phyloP scores from a whole-genome alignment of 306 rosid species.

The Styphnolobium japonicum region DNA sequence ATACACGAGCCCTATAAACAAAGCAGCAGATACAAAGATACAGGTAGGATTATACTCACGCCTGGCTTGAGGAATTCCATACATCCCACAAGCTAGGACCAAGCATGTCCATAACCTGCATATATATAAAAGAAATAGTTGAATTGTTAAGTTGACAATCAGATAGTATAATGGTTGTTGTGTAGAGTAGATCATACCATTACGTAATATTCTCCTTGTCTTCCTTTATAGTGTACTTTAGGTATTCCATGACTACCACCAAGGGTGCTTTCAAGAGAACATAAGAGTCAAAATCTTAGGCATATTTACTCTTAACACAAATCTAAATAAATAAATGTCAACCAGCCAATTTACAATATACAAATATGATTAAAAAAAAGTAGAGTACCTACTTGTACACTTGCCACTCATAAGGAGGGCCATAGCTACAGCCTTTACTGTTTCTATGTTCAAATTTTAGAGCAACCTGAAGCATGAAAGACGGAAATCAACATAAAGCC shows the following conservation, averaged over 20 bases:
- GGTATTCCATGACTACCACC: slow-evolving; percentile 99
- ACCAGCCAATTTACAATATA: background rate
- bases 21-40: slow-evolving; percentile 15
- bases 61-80: slow-evolving; percentile 77
- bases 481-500: slow-evolving; percentile 2
- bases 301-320: background rate
- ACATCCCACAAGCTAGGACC: slow-evolving; percentile 98
- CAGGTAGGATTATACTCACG: slow-evolving; percentile 55
- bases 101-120: slow-evolving; percentile 97
- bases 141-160: background rate
- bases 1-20: background rate
- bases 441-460: slow-evolving; percentile 92
- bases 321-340: background rate
- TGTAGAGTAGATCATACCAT: slow-evolving; percentile 62
- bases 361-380: background rate
- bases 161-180: background rate
- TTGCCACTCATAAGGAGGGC: slow-evolving; percentile 99
- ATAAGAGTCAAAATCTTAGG: background rate
- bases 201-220: slow-evolving; percentile 82
- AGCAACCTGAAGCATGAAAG: slow-evolving; percentile 72
- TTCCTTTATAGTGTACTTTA: slow-evolving; percentile 86
- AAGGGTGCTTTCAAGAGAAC: slow-evolving; percentile 61
- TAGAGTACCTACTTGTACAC: slow-evolving; percentile 76
- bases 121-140: background rate
- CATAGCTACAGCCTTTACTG: slow-evolving; percentile 92